Percentiles rank a stretch among this genome's conserved stretches.
These are phyloP conservation scores for Penicillium macrosclerotiorum DNA, from an alignment of 495 filamentous ascomycete genomes.

Conservation along the genomic window DNA sequence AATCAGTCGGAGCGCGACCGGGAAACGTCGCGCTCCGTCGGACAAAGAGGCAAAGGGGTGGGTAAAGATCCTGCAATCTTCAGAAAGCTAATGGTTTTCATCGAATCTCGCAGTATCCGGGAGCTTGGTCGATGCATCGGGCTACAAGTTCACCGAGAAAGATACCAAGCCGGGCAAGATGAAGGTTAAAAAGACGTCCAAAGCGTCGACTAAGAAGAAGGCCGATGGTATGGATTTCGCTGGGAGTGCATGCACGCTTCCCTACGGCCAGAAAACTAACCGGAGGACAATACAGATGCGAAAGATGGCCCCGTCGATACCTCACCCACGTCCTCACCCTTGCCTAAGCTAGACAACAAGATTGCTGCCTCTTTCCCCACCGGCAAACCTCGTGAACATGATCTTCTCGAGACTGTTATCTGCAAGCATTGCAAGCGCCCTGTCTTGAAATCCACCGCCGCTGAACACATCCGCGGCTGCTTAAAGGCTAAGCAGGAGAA, in stretches of 20 bases:
- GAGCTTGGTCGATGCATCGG: conserved; percentile 47
- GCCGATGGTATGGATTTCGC: conserved; percentile 45
- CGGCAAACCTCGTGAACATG: conserved; percentile 66
- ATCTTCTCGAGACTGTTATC: conserved; percentile 61
- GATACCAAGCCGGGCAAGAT: conserved; percentile 61
- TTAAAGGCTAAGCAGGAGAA: conserved; percentile 74
- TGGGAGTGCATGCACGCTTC: background rate
- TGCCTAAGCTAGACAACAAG: conserved; percentile 72
- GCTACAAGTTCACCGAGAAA: conserved; percentile 56
- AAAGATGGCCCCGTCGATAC: conserved; percentile 31
- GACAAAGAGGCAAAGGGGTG: too few relatives aligned
- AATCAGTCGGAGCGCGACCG: conserved; percentile 2
- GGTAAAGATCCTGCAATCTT: too few relatives aligned
- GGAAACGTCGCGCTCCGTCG: conserved; percentile 3
- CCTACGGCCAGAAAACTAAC: background rate
- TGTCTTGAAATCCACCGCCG: conserved; percentile 57
- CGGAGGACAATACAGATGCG: conserved; percentile 11
- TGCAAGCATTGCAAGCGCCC: conserved; percentile 84
- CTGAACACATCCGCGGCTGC: conserved; percentile 67
- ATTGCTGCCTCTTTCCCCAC: conserved; percentile 69
- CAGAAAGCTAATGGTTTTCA: conserved; percentile 17
- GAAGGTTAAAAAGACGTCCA: conserved; percentile 68
- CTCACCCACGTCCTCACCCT: conserved; percentile 49
- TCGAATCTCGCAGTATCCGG: conserved; percentile 25
- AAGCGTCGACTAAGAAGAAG: conserved; percentile 47